phyloP scores from a whole-genome alignment of 768 basidiomycete genomes.

The Mycena vulgaris region DNA sequence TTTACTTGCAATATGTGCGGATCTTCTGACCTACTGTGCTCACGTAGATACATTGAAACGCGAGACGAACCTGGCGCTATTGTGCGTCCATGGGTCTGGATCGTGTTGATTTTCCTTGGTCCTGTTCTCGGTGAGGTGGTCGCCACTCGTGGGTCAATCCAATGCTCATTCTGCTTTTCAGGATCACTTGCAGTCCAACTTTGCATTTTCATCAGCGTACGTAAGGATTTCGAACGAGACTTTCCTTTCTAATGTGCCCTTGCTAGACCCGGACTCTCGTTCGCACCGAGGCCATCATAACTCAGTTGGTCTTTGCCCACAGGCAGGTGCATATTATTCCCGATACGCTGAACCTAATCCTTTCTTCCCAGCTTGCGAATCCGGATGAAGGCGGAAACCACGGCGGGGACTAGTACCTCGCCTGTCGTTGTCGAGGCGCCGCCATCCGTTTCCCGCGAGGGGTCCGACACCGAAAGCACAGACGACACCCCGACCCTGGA shows the following conservation, averaged over 20 bases:
- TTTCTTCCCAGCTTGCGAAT: constrained; percentile 61
- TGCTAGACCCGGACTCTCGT: constrained; percentile 61
- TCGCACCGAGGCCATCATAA: constrained; percentile 62
- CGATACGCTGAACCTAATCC: neutral
- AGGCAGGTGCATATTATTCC: constrained; percentile 26
- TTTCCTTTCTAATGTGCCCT: neutral
- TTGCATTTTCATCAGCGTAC: too few species aligned
- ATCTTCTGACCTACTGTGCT: neutral
- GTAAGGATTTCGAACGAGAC: constrained; percentile 48
- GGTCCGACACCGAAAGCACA: constrained; percentile 9
- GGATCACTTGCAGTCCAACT: constrained; percentile 64
- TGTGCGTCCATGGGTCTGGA: too few species aligned
- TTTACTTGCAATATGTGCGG: neutral
- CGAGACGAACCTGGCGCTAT: constrained; percentile 69
- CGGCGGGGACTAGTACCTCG: neutral
- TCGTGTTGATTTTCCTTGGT: constrained; percentile 65
- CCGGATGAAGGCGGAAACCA: constrained; percentile 65
- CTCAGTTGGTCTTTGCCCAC: constrained; percentile 62
- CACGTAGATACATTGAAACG: constrained; percentile 74
- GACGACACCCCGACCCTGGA: neutral
- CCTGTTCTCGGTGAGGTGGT: constrained; percentile 50
- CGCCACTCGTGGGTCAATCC: neutral
- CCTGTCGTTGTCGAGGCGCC: neutral
- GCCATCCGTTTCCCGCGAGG: neutral
- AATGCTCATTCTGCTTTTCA: neutral